These are phyloP conservation scores for Schizosaccharomyces versatilis DNA, from an alignment of 1,139 yeast species.

Conservation along the genomic window DNA sequence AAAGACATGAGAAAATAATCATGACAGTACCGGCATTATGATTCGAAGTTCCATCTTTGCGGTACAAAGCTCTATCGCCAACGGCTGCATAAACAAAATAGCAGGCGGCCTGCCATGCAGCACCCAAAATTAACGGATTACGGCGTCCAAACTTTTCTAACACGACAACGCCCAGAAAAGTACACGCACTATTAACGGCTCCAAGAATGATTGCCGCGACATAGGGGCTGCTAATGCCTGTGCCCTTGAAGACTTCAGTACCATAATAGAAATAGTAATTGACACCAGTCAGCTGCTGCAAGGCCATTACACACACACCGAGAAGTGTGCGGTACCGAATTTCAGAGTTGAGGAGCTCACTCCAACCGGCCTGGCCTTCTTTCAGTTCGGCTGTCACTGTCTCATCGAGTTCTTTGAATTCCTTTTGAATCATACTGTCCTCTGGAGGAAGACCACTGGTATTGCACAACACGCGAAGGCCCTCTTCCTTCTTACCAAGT, in stretches of 20 bases:
- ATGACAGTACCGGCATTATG: constrained; percentile 36
- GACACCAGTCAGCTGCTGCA: constrained; percentile 50
- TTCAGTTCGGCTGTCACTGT: constrained; percentile 25
- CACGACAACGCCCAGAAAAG: constrained; percentile 42
- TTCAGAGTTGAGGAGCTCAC: constrained; percentile 6
- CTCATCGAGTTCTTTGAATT: constrained; percentile 24
- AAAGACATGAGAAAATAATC: constrained; percentile 60
- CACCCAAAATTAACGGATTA: constrained; percentile 39
- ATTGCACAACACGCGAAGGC: constrained; percentile 21
- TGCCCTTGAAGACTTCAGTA: constrained; percentile 37
- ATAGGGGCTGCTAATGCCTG: constrained; percentile 32
- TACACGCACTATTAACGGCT: constrained; percentile 55
- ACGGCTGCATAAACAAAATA: constrained; percentile 42
- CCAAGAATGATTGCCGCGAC: constrained; percentile 63
- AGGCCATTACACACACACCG: constrained; percentile 27
- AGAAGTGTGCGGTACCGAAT: constrained; percentile 21
- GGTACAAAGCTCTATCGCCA: constrained; percentile 31
- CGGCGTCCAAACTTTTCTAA: constrained; percentile 58
- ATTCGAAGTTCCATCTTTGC: constrained; percentile 13
- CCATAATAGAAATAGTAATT: constrained; percentile 46
- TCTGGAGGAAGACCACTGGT: constrained; percentile 26
- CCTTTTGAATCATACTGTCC: constrained; percentile 22
- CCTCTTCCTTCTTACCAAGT: constrained; percentile 32
- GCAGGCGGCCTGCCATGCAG: constrained; percentile 41
- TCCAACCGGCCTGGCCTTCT: constrained; percentile 19